Conservation (phyloP, 73 alveolate species). For the Tetrahymena borealis region DNA sequence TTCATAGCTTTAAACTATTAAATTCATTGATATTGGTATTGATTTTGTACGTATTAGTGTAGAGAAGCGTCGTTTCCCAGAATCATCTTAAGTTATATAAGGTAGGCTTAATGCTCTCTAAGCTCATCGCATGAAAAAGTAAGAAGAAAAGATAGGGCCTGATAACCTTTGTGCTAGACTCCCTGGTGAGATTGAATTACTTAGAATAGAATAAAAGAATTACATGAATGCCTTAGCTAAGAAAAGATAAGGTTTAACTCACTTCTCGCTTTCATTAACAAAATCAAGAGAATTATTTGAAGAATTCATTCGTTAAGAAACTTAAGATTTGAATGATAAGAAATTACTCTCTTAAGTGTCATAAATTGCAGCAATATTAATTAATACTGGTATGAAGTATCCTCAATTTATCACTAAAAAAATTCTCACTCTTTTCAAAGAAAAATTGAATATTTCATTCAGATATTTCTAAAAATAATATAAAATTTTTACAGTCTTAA, state of each 20-base stretch:
- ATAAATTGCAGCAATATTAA: neutral
- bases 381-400: neutral
- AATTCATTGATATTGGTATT: neutral
- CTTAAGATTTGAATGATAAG: neutral
- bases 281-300: neutral
- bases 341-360: neutral
- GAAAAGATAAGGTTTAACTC: neutral
- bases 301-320: neutral
- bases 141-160: neutral
- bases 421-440: neutral
- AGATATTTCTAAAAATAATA: neutral
- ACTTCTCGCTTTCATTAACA: neutral
- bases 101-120: neutral
- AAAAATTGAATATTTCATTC: neutral
- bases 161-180: neutral
- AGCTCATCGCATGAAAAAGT: neutral
- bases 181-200: neutral
- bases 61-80: neutral
- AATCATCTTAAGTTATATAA: neutral
- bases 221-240: neutral
- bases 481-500: neutral
- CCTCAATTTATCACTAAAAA: neutral
- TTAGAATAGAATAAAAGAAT: neutral
- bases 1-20: neutral
- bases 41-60: neutral